A percentile compares a stretch with the other conserved stretches of the same genome.
Conservation (phyloP, 2,329 filamentous ascomycete species). For the Aspergillus sp. region DNA sequence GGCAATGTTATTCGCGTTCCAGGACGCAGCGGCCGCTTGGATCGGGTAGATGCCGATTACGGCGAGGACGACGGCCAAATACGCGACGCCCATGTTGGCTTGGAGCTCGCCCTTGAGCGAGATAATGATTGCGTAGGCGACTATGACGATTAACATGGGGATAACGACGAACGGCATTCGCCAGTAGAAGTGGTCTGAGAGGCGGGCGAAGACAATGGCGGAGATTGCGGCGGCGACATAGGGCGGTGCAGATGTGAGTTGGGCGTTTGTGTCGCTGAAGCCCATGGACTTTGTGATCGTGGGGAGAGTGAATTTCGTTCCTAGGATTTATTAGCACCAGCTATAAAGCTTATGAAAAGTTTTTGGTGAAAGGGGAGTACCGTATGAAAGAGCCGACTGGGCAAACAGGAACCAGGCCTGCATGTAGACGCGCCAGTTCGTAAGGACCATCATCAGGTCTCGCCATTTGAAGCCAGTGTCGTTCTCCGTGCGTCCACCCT, state of each 20-base stretch:
- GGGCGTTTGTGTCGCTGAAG: slow-evolving; percentile 34
- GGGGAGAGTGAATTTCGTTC: slow-evolving; percentile 37
- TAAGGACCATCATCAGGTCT: slow-evolving; percentile 9
- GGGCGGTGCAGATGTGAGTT: slow-evolving; percentile 29
- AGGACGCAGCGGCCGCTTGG: slow-evolving; percentile 26
- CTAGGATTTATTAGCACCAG: slow-evolving; percentile 19
- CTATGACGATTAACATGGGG: slow-evolving; percentile 17
- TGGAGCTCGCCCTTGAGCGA: slow-evolving; percentile 21
- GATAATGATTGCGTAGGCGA: slow-evolving; percentile 23
- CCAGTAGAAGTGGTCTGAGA: slow-evolving; percentile 27
- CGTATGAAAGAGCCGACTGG: slow-evolving; percentile 23
- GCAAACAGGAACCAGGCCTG: slow-evolving; percentile 29
- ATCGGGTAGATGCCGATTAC: slow-evolving; percentile 27
- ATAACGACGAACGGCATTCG: slow-evolving; percentile 25
- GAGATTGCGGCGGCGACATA: slow-evolving; percentile 27
- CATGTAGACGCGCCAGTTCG: slow-evolving; percentile 13
- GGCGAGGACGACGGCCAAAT: slow-evolving; percentile 25
- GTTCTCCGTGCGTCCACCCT: slow-evolving; percentile 7
- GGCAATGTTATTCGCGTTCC: slow-evolving; percentile 29
- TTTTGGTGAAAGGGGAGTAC: neutral
- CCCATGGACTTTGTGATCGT: slow-evolving; percentile 40
- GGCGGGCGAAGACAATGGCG: slow-evolving; percentile 20
- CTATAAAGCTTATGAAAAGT: neutral
- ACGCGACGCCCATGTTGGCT: slow-evolving; percentile 21
- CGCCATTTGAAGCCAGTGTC: slow-evolving; percentile 6